phyloP scores from a whole-genome alignment of 2,329 filamentous ascomycete genomes.

The Teratosphaeria viscida region DNA sequence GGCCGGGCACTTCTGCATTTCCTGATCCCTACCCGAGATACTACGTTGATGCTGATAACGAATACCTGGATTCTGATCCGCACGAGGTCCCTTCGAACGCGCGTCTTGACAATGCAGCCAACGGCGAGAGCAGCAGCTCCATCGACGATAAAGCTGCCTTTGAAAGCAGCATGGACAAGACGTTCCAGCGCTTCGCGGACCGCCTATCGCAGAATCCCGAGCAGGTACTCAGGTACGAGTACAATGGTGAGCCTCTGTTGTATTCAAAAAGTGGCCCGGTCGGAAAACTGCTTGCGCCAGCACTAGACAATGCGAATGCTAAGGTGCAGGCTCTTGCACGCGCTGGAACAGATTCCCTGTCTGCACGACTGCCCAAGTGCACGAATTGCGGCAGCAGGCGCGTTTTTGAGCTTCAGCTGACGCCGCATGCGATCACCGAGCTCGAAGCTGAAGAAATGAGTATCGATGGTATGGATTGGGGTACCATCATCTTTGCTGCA shows the following conservation, averaged over 20 bases:
- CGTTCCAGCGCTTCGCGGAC: slow-evolving; percentile 43
- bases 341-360: slow-evolving; percentile 16
- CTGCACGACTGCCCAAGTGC: slow-evolving; percentile 59
- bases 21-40: slow-evolving; percentile 64
- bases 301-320: slow-evolving; percentile 15
- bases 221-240: slow-evolving; percentile 42
- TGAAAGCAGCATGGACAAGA: slow-evolving; percentile 39
- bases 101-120: slow-evolving; percentile 16
- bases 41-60: slow-evolving; percentile 83
- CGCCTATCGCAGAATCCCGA: slow-evolving; percentile 40
- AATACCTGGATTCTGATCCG: slow-evolving; percentile 58
- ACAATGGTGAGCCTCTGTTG: slow-evolving; percentile 47
- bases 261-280: slow-evolving; percentile 70
- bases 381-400: slow-evolving; percentile 62
- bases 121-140: slow-evolving; percentile 15
- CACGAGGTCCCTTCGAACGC: slow-evolving; percentile 27
- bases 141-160: slow-evolving; percentile 38
- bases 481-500: slow-evolving; percentile 77
- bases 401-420: slow-evolving; percentile 86
- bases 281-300: slow-evolving; percentile 49
- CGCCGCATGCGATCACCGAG: slow-evolving; percentile 80
- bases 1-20: slow-evolving; percentile 58
- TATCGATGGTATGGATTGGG: slow-evolving; percentile 92
- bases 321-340: slow-evolving; percentile 14
- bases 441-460: slow-evolving; percentile 62